These are phyloP conservation scores for Backusella tarrabulga DNA, from an alignment of 192 early-diverging fungal species.

Conservation along the genomic window DNA sequence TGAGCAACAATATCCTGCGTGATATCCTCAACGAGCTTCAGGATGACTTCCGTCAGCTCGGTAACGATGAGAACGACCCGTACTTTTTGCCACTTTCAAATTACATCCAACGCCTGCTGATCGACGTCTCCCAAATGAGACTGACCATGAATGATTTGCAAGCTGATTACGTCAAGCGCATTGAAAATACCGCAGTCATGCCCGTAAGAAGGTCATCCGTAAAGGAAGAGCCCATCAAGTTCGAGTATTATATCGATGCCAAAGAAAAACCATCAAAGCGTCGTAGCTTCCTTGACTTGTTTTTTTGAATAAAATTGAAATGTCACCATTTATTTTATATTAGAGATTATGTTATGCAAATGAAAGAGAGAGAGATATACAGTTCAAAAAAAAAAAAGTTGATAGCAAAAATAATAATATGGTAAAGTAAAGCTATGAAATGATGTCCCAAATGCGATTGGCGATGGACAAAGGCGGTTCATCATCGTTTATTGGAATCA, in stretches of 20 bases:
- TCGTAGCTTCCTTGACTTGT: neutral
- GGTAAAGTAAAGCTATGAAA: too few relatives aligned
- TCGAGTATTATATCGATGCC: neutral
- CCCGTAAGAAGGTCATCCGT: neutral
- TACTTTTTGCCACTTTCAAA: constrained; percentile 51
- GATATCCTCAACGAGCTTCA: constrained; percentile 50
- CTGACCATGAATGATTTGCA: constrained; percentile 62
- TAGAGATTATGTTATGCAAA: too few relatives aligned
- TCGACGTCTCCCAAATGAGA: constrained; percentile 48
- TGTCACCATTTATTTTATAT: too few relatives aligned
- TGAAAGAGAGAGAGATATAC: too few relatives aligned
- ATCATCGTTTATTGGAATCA: too few relatives aligned
- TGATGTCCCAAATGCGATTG: too few relatives aligned
- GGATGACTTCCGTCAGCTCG: constrained; percentile 31
- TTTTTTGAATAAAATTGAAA: neutral
- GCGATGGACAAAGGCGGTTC: too few relatives aligned
- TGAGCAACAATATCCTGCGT: constrained; percentile 56
- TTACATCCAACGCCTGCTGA: constrained; percentile 44
- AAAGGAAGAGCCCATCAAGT: neutral
- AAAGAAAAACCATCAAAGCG: neutral
- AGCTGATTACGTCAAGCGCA: constrained; percentile 54
- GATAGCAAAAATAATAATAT: too few relatives aligned
- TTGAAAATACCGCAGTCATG: constrained; percentile 39
- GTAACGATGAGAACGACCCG: neutral
- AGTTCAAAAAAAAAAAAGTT: too few relatives aligned